Evolutionary conservation across 2,329 filamentous ascomycete genomes (phyloP).

Genomic region (Colletotrichum costaricense): DNA sequence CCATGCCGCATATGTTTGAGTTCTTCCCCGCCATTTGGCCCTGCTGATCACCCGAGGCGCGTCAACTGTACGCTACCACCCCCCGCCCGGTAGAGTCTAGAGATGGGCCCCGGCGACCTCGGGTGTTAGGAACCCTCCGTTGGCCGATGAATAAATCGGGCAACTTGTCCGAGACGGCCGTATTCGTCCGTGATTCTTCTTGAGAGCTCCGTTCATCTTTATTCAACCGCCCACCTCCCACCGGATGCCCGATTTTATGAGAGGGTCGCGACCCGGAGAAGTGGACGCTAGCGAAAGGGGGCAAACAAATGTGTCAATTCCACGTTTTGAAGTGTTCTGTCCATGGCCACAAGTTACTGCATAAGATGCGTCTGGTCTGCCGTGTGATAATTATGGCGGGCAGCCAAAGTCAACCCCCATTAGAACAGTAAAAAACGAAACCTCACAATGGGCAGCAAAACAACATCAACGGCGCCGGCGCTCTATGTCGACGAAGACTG

Average conservation of each 20-base stretch:
- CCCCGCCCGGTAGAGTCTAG: not conserved
- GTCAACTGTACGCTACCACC: no score
- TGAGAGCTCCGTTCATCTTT: not conserved
- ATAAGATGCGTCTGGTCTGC: not conserved
- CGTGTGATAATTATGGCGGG: no score
- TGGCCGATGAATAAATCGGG: not conserved
- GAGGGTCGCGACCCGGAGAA: not conserved
- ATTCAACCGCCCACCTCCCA: not conserved
- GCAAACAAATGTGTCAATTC: not conserved
- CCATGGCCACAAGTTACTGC: not conserved
- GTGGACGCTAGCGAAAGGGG: not conserved
- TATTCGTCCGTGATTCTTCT: not conserved
- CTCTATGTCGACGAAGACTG: conserved; percentile 19
- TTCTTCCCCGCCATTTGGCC: not conserved
- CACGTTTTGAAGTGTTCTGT: not conserved
- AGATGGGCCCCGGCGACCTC: not conserved
- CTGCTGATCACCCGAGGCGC: not conserved
- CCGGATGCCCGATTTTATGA: not conserved
- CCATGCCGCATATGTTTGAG: not conserved
- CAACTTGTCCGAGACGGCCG: not conserved
- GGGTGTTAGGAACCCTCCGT: not conserved
- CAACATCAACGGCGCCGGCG: not conserved
- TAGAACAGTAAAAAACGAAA: not conserved
- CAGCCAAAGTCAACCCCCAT: not conserved
- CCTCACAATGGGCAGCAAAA: not conserved